Base-by-base conservation (phyloP, 495 filamentous ascomycete species). In the Parathielavia appendiculata region DNA sequence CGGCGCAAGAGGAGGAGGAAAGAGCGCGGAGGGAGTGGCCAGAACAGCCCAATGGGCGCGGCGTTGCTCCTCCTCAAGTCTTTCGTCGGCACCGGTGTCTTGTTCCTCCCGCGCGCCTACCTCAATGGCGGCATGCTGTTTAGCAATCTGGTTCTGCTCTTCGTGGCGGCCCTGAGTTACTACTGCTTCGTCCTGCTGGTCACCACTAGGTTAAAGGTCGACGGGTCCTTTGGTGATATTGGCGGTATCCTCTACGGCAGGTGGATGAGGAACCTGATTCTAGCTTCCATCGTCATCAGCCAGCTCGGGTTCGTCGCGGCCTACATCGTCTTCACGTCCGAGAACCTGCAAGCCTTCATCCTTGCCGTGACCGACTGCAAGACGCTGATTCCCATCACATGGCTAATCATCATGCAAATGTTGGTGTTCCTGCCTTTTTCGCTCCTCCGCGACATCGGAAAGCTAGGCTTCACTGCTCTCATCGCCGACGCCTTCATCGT, bases 41-140 rank as follows among this genome's bases (percentile, higher is more conserved):
- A 80, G 17, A 91, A 84, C 59, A 84, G 81, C 38, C 80, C 87
- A 19, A 84, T 83, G 43, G 83, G 84, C 56, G 92, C 93, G 13
- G 83, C 85, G 16, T 68, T 97, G 50, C 78, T 97, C 20, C 79
- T 98, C 39, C 80, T 98, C 50, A 98, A 98, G 73, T 95, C 91
- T 12, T 98, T 98, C 64, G 92, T 98, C 40, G 93, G 93, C 13
- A 98, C 93, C 1, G 93, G 93, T 35, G 93, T 98, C n/a, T 75
- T 98, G 34, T 98, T 98, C 76, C 77, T 98, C 5, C 93, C 93
- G 0, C 85, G 90, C 59, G 93, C 93, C 14, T 85, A 92, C 72
- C 80, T 95, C 46, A 98, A 97, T 64, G 93, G 93, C 48, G 93
- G 93, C 54, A 96, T 98, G 90, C 74, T 97, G 41, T 98, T 98